These are phyloP conservation scores for Porcisia hertigi DNA, from an alignment of 208 protist species.

Conservation along the genomic window DNA sequence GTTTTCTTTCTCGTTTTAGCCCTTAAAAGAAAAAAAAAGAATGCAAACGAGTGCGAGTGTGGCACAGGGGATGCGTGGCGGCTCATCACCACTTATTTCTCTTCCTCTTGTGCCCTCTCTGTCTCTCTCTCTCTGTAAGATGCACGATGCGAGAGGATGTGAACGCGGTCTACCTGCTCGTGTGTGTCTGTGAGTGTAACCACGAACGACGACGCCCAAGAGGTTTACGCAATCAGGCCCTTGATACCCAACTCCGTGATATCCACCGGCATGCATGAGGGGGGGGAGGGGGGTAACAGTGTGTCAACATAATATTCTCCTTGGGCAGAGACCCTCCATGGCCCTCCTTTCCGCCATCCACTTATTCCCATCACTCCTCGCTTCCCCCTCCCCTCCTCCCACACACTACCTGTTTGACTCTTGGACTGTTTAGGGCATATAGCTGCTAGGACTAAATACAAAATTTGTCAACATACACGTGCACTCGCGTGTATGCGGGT, in stretches of 20 bases:
- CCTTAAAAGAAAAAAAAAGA: neutral
- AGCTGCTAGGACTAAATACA: neutral
- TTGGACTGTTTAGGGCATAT: neutral
- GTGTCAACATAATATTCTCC: neutral
- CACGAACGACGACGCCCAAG: neutral
- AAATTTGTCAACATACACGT: neutral
- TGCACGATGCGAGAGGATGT: neutral
- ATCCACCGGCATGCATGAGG: neutral
- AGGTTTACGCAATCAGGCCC: neutral
- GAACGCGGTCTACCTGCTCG: neutral
- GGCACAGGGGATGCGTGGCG: neutral
- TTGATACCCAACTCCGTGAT: neutral
- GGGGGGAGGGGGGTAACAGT: neutral
- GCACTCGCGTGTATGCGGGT: constrained; percentile 2
- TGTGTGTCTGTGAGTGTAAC: neutral
- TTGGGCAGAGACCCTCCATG: neutral
- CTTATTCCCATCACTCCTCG: neutral
- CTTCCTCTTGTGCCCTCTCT: neutral
- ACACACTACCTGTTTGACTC: neutral
- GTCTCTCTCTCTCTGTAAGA: neutral
- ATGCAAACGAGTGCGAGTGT: neutral
- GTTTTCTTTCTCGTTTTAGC: neutral
- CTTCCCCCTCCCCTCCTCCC: neutral
- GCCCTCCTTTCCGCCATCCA: neutral
- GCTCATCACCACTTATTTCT: neutral